Conservation (phyloP, 2,329 filamentous ascomycete species). For the Aspergillus transmontanensis region DNA sequence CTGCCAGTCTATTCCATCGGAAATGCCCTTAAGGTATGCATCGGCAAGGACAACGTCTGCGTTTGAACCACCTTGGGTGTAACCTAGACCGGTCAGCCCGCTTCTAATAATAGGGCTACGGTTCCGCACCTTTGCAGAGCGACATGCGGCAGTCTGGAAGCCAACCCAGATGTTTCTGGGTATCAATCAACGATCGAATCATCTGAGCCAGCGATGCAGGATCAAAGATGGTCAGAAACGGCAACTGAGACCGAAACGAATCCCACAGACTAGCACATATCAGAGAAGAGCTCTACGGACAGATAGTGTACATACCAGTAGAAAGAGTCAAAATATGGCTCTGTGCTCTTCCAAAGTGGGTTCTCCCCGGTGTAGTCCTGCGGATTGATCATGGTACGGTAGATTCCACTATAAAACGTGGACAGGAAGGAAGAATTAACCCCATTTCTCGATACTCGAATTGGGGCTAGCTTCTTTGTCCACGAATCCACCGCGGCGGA, state of each 20-base stretch:
- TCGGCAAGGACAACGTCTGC: constrained; percentile 70
- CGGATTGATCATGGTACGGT: constrained; percentile 69
- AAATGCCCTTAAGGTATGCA: constrained; percentile 68
- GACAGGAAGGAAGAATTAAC: constrained; percentile 40
- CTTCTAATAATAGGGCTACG: background rate
- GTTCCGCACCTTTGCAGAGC: constrained; percentile 56
- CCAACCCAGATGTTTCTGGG: constrained; percentile 69
- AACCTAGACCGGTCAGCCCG: constrained; percentile 47
- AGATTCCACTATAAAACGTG: constrained; percentile 70
- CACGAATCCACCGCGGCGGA: constrained; percentile 59
- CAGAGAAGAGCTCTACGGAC: constrained; percentile 6
- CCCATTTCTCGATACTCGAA: constrained; percentile 37
- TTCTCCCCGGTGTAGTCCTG: constrained; percentile 76
- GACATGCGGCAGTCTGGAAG: constrained; percentile 75
- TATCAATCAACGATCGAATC: constrained; percentile 70
- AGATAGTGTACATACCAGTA: constrained; percentile 58
- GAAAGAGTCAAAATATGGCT: constrained; percentile 74
- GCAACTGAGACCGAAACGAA: constrained; percentile 67
- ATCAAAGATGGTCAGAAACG: constrained; percentile 69
- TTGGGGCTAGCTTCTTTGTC: constrained; percentile 55
- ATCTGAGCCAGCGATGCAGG: constrained; percentile 64
- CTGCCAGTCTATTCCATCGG: constrained; percentile 65
- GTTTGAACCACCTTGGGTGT: constrained; percentile 73
- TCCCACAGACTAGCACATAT: constrained; percentile 61
- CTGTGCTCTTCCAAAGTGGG: constrained; percentile 63